These are phyloP conservation scores for Lactifluus volemus DNA, from an alignment of 768 basidiomycete genomes.

Conservation along the genomic window DNA sequence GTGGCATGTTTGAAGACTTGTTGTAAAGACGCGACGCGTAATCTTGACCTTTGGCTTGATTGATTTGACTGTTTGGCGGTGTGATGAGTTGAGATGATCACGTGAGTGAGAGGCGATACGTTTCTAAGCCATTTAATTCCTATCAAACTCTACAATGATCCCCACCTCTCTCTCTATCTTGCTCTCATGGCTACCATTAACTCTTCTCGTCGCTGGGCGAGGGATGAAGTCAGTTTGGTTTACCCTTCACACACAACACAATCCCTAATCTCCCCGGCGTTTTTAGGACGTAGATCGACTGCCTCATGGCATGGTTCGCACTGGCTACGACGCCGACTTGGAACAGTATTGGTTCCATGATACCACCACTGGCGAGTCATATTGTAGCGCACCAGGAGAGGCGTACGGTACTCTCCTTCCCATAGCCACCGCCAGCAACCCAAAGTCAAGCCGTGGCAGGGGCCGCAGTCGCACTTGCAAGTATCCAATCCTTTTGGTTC, in stretches of 20 bases:
- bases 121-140: no score
- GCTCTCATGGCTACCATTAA: not conserved
- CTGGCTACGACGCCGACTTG: slow-evolving; percentile 12
- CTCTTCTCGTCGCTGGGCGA: not conserved
- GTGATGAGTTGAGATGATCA: not conserved
- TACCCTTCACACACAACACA: not conserved
- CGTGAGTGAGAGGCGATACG: not conserved
- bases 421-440: not conserved
- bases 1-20: slow-evolving; percentile 56
- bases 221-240: not conserved
- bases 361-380: not conserved
- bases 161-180: not conserved
- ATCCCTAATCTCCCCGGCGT: not conserved
- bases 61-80: not conserved
- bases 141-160: no score
- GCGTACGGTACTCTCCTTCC: slow-evolving; percentile 15
- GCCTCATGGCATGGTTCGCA: slow-evolving; percentile 11
- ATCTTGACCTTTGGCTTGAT: no score
- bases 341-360: slow-evolving; percentile 16
- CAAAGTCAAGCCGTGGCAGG: not conserved
- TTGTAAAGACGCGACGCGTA: no score
- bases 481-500: not conserved
- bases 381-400: slow-evolving; percentile 9
- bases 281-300: slow-evolving; percentile 10
- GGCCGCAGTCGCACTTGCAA: slow-evolving; percentile 2